Base-by-base conservation (phyloP, 805 yeast species). In the Nakazawaea sp. region DNA sequence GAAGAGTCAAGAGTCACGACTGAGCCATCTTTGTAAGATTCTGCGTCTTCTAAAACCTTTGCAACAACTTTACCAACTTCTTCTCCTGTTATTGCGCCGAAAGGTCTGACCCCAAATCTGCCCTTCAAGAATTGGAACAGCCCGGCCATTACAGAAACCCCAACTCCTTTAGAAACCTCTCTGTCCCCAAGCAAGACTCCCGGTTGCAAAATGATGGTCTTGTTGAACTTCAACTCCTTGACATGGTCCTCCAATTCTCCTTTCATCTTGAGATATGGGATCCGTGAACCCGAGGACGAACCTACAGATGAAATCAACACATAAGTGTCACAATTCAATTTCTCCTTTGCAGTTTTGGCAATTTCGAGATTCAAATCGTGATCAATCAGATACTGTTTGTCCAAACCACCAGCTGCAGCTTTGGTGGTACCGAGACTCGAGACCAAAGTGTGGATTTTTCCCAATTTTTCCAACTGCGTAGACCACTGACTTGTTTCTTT, bases 341-440 rank as follows among this genome's bases (percentile, higher is more conserved):
- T 69, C 4, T 64, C 75, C 52, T 75, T 80, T 1, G 95, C 95
- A 5, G 79, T 80, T 46, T 75, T 71, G 4, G 95, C 94, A 26
- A 81, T 60, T 27, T 67, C 75, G 28, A 72, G 53, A 51, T 85
- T 86, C 48, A 81, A 62, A 39, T 83, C 95, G 46, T 78, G 73
- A 51, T 88, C 96, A 46, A 88, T 77, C 47, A 68, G 66, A 46
- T 70, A 66, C 58, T 84, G 92, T 18, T 75, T 70, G 18, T 72
- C 84, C n/a, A 76, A 60, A 1, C 82, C 68, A 13, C 95, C 95
- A 4, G 87, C 95, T 21, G 59, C 67, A 2, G 71, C 79, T 36
- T 72, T 68, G 1, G 94, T 85, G 5, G 95, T 82, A 5, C 89
- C 95, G 45, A 88, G 70, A 0, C 79, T 77, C 2, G 85, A 73